Evolutionary conservation across 2,329 filamentous ascomycete species (phyloP), one percentile per base, ranked within the genome.

Genomic region (Colletotrichum sp.): DNA sequence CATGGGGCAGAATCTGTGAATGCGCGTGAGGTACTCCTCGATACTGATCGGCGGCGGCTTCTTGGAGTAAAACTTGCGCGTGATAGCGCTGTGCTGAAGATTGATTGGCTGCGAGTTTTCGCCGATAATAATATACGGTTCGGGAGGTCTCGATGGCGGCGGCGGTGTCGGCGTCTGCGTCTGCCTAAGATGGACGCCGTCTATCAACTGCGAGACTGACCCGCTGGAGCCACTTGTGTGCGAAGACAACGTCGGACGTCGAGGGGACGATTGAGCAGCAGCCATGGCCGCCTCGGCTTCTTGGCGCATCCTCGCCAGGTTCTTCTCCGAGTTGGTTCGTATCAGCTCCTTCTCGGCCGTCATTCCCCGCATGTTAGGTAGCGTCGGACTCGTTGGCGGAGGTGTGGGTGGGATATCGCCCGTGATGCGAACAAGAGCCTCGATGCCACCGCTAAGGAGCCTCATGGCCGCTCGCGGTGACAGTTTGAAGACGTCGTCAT

Each of bases 1-100:
- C 91, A 98, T 96, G 5, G 97, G 96, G 81, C 96, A 98, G 86
- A 94, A 98, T 73, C 92, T 92, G 85, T 98, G 96, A 74, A 98
- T 91, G 18, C 96, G 94, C 80, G 93, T 88, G 28, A 98, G 90
- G 82, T 98, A 99, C 77, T 97, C 94, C 81, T 94, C 91, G 62
- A 98, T 89, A 43, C 92, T 90, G 78, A 98, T 96, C 13, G 94
- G 93, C 24, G 97, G 96, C 18, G 95, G 92, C 66, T 92, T 91
- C 83, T 97, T 98, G 78, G 94, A 96, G 87, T 97, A 97, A 85
- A 99, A 99, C 81, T 97, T 97, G 79, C 96, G 92, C 21, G 95
- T 95, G 78, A 98, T 95, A 78, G 95, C 94, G 77, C 92, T 93
- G 81, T 97, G 94, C 82, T 98, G 96, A 38, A 95, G 86, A 75